Evolutionary conservation across 208 protist species (phyloP), one percentile per base, ranked within the genome.

Genomic region (Naegleria gruberi): DNA sequence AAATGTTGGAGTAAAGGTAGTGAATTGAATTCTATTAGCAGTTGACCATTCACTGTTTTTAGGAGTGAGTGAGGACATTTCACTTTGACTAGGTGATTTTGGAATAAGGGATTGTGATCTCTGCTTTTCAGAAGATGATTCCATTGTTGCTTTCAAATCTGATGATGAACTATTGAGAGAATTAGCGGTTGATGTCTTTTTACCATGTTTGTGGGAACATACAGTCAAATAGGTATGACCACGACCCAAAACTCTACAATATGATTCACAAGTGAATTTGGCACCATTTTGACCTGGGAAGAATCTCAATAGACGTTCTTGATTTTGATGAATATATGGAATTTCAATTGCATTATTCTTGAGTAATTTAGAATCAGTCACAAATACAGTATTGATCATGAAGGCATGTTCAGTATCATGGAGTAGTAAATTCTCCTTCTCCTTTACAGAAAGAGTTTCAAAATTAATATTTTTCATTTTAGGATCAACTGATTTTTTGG

Each of bases 321-420:
- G 15, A 30, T 86, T 86, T 86, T 42, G 37, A 43, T 86, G 41
- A 26, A 47, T 34, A n/a, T 86, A 43, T 86, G 15, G 82, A 86
- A 47, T 43, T 42, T 47, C 82, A 46, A 86, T 46, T n/a, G 15
- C 82, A 17, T 46, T 86, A 15, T 40, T 46, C 19, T 42, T 86
- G 42, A 46, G 17, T 44, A 65, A 23, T 23, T 46, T 86, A 0
- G 37, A 30, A 43, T 86, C 34, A 17, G 82, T 86, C 42, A 86
- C 43, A 46, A 86, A 86, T 46, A 47, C 45, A n/a, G 41, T 47
- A 30, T 86, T 86, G 19, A 86, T 46, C 34, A 86, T 86, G 34
- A 23, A 8, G 0, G 30, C 41, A 37, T 86, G 82, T 46, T 47
- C 42, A n/a, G 82, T 86, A 37, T 86, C 82, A 86, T 86, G 82